Evolutionary conservation across 2,329 filamentous ascomycete genomes (phyloP).

Genomic region (Alternaria solani): DNA sequence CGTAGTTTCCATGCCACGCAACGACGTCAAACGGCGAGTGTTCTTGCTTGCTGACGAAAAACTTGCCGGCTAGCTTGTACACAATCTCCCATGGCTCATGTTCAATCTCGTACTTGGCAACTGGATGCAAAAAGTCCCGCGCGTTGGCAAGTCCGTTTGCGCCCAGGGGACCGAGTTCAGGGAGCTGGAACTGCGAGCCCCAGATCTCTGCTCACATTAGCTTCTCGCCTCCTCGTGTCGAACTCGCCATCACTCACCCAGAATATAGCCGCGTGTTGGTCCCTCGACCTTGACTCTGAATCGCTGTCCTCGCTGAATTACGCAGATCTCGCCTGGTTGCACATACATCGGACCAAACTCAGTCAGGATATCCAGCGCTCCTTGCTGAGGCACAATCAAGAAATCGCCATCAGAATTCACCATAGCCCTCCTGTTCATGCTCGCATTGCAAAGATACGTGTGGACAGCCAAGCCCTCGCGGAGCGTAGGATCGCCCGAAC

Average conservation of each 20-base stretch:
- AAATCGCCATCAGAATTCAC: slow-evolving; percentile 76
- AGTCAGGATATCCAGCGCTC: slow-evolving; percentile 76
- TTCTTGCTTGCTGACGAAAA: slow-evolving; percentile 70
- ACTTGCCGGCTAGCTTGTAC: slow-evolving; percentile 67
- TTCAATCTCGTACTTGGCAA: slow-evolving; percentile 68
- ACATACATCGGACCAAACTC: slow-evolving; percentile 78
- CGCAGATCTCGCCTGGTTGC: slow-evolving; percentile 79
- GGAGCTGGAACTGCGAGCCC: slow-evolving; percentile 51
- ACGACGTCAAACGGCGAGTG: slow-evolving; percentile 83
- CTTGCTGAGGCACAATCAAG: slow-evolving; percentile 78
- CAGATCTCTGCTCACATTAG: slow-evolving; percentile 44
- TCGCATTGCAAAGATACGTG: slow-evolving; percentile 46
- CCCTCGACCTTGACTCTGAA: slow-evolving; percentile 74
- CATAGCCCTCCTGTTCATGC: slow-evolving; percentile 53
- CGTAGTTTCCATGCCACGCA: slow-evolving; percentile 80
- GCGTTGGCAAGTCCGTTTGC: slow-evolving; percentile 53
- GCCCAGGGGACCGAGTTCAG: slow-evolving; percentile 51
- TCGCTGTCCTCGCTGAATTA: slow-evolving; percentile 76
- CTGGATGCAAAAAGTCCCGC: slow-evolving; percentile 75
- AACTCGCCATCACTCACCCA: slow-evolving; percentile 52
- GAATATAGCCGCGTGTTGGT: slow-evolving; percentile 74
- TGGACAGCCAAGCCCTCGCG: slow-evolving; percentile 48
- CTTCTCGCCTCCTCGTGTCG: neutral
- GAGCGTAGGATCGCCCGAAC: slow-evolving; percentile 50
- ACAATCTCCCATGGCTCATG: slow-evolving; percentile 53